Base-by-base conservation (phyloP, 129 eudicot genomes). In the Arctium lappa region DNA sequence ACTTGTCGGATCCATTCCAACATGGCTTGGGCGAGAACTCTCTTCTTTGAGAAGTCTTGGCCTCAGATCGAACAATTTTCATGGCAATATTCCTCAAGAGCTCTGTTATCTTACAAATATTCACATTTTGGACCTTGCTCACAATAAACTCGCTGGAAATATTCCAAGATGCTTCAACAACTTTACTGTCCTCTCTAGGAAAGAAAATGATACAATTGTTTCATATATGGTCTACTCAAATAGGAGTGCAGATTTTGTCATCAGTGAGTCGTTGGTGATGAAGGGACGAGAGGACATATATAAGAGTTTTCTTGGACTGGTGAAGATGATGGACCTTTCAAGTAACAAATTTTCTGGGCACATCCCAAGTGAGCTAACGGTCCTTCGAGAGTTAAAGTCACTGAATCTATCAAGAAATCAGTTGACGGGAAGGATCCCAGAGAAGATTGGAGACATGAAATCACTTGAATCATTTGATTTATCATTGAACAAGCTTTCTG, bases 381-480 rank as follows among this genome's bases (percentile, higher is more conserved):
- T 30, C 12, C 84, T 86, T 1, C 1, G 40, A 0, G 53, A 10
- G 16, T 78, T 86, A 1, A 2, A 40, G 8, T 53, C 84, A 0
- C 65, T 86, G 32, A 86, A 86, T n/a, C 44, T 86, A 82, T 86
- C 36, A 33, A 33, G 36, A 33, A 33, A 33, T 33, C 36, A 33
- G 2, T 33, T 33, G 36, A 33, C 36, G 2, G 36, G 36, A 33
- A 33, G 1, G 36, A 33, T 33, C 36, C 36, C 36, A 33, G 36
- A 33, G 36, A 33, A 33, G 36, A 33, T 33, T 33, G 36, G 36
- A 33, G 36, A 33, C 36, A 33, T 33, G 36, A 33, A 33, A 33
- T 33, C 36, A 33, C 36, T 73, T 86, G 32, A 86, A 86, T n/a
- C 44, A 82, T 74, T 86, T 15, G 89, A 86, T 70, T 13, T 86